Base-by-base conservation (phyloP, 768 basidiomycete genomes). In the Tephrocybe sp. region DNA sequence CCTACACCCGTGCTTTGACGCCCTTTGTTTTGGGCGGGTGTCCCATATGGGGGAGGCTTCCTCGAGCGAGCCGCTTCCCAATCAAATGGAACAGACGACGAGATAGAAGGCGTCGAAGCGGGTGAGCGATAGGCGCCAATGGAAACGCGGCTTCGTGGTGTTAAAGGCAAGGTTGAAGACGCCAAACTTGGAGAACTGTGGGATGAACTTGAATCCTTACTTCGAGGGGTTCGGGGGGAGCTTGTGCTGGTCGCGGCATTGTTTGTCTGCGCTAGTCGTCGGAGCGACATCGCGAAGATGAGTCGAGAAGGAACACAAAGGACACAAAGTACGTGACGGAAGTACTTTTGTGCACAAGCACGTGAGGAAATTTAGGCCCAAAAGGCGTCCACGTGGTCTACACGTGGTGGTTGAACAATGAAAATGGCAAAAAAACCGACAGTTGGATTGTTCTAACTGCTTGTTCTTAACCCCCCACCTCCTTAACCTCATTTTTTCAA, bases 21-120 rank as follows among this genome's bases (percentile, higher is more conserved):
- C 36, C 70, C 69, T 63, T 77, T 81, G 45, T 63, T 73, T 45
- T 70, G 68, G 6, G 75, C 63, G 2, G 88, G 88, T 0, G 84
- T 83, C 2, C 73, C 74, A 74, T 87, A 93, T 3, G 90, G 90
- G 3, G 90, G 81, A 3, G 88, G 84, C 54, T 75, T 76, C 44
- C 79, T 74, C 0, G 81, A 76, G n/a, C 86, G 76, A 11, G 84
- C 91, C 0, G 91, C 90, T 25, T 88, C 86, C 91, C 91, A 93
- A 70, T 93, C 90, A 60, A 93, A 93, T 0, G 90, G 87, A 8
- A 77, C 67, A 6, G 86, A 85, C 1, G 87, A 85, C 4, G 90
- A 89, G 41, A 88, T 74, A 3, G 90, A 92, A 3, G 88, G 84
- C 0, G 86, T 84, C 1, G 78, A 69, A 30, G 80, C 81, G 3